Evolutionary conservation across 2,329 filamentous ascomycete species (phyloP), one percentile per base, ranked within the genome.

Genomic region (Gnomoniopsis sp.): DNA sequence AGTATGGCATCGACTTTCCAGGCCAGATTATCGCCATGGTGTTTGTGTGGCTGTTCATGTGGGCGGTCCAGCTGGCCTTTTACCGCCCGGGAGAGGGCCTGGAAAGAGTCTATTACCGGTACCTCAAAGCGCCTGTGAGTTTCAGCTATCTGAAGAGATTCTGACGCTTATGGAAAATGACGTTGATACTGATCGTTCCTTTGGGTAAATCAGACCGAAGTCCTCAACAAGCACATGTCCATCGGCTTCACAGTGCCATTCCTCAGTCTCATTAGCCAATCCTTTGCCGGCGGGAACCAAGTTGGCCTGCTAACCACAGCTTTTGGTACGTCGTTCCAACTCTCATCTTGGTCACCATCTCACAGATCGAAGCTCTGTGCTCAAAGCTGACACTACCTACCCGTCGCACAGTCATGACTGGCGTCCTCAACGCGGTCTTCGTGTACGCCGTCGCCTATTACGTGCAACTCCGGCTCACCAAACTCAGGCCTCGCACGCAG

Each of bases 181-280:
- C 1, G 12, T 14, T 8, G 3, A 17, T 53, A 21, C 49, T 62
- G n/a, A 65, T 58, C 23, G 6, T 12, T 48, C 8, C 15, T 22
- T n/a, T 2, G 12, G 26, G 8, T 47, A 19, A 23, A 4, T 2
- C 52, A 82, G 79, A 72, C 80, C 22, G 74, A 82, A 50, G 73
- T 82, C 11, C 72, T 82, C 55, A 83, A 83, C 62, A 68, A 73
- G 2, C 77, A 83, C 65, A 75, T 83, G 63, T 79, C 79, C 0
- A 65, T 81, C 6, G 80, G 77, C 3, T 83, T 83, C 62, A 75
- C 77, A 0, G 72, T 82, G 2, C 80, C 80, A 0, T 73, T 83
- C 2, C 68, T 81, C 1, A 77, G 77, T 70, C 72, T 82, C 15
- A 73, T 75, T 43, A 65, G 67, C 2, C 61, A 73, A 7, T 63